phyloP scores from a whole-genome alignment of 2,329 filamentous ascomycete species.

The Aaosphaeria pasadenensis region DNA sequence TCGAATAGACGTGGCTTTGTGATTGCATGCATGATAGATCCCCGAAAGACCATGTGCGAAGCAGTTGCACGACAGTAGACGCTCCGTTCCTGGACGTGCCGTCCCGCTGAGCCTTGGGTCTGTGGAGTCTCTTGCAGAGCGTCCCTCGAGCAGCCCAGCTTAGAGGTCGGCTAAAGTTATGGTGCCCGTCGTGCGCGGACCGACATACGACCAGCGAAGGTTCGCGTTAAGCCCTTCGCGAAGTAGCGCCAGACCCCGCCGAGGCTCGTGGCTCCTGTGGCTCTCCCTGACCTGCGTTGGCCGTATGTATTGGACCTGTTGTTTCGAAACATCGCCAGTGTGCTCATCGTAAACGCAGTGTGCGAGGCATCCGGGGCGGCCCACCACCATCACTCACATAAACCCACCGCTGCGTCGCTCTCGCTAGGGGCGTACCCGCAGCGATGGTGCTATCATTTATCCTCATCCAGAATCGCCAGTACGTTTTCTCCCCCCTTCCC shows the following conservation, averaged over 20 bases:
- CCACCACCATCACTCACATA: conserved; percentile 7
- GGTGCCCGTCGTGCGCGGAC: not conserved
- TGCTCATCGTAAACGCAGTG: conserved; percentile 5
- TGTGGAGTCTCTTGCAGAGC: not conserved
- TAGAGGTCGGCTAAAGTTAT: conserved; percentile 8
- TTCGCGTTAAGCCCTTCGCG: not conserved
- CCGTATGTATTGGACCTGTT: no score
- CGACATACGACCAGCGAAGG: no score
- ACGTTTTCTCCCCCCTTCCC: conserved; percentile 16
- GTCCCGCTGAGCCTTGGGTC: not conserved
- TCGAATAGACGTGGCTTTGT: conserved; percentile 6
- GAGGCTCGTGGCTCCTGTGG: not conserved
- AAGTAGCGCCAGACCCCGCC: conserved; percentile 1
- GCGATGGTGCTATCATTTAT: conserved; percentile 77
- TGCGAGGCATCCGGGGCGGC: not conserved
- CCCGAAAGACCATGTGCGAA: conserved; percentile 6
- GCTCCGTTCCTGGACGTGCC: not conserved
- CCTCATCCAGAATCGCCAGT: conserved; percentile 88
- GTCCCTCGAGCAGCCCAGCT: not conserved
- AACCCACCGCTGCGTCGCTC: not conserved
- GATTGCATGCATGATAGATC: conserved; percentile 1
- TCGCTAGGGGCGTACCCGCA: conserved; percentile 2
- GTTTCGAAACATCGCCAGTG: not conserved
- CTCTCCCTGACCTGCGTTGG: no score
- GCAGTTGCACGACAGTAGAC: conserved; percentile 2